Evolutionary conservation across 768 basidiomycete species (phyloP), one percentile per base, ranked within the genome.

Genomic region (Roridomyces roridus): DNA sequence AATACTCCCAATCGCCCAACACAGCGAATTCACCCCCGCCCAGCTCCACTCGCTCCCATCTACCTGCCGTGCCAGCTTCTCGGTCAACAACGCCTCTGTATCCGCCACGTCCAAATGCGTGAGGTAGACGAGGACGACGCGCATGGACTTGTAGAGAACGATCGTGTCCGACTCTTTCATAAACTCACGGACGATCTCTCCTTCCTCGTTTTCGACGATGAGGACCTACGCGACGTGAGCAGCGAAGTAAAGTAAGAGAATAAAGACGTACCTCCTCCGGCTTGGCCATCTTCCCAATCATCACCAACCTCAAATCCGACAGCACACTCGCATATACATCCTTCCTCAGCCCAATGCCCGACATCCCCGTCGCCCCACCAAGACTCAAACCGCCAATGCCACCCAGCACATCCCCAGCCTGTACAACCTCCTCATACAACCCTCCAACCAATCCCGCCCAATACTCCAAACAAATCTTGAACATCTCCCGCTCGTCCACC

Each of bases 1-100:
- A 54, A 99, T 98, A 1, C 94, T 96, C 49, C 97, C 97, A 65
- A 98, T 99, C 48, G 97, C 97, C 97, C 97, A 99, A 74, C 97
- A 99, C 7, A 99, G 86, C 5, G 96, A 97, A 74, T 98, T 99
- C 57, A 98, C 80, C 71, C 98, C 98, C 65, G 95, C 89, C 97
- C 97, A 99, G 20, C 94, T 96, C 97, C 97, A 99, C 73, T 99
- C 97, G 12, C 88, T 85, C 12, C 94, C 94, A 65, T 98, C 95
- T 11, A 97, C 95, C 80, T 99, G 96, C 76, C 95, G 96, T 36
- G 92, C 85, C 42, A 98, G 81, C 74, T 99, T 99, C 77, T 98
- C 96, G 39, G 96, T 96, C 68, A 99, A 79, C 73, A 99, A 98
- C 36, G 87, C 91, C 78, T 99, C 96, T 24, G 97, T 98, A 71